These are phyloP conservation scores for Alloteropsis angusta DNA, from an alignment of 202 grass and related monocot species.

Conservation along the genomic window DNA sequence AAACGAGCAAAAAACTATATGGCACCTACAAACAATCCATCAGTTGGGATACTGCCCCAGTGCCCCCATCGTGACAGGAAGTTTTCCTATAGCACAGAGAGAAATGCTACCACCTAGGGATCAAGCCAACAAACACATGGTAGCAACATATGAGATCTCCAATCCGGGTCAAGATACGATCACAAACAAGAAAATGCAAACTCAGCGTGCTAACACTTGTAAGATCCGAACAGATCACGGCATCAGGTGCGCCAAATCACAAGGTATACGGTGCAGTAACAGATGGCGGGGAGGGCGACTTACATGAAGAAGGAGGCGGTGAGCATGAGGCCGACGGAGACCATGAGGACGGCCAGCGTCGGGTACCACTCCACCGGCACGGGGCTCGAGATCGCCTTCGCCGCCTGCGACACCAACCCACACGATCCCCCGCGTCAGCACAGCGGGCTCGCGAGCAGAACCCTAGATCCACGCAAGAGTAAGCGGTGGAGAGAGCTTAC, in stretches of 20 bases:
- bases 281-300: neutral
- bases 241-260: neutral
- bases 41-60: neutral
- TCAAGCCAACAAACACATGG: neutral
- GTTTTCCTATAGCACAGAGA: neutral
- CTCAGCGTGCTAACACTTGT: no score
- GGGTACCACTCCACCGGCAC: conserved; percentile 86
- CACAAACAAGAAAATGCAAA: neutral
- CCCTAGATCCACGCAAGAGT: neutral
- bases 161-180: neutral
- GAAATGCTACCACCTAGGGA: neutral
- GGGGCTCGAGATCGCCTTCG: conserved; percentile 85
- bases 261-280: neutral
- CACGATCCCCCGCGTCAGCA: neutral
- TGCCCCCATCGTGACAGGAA: neutral
- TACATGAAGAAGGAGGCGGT: conserved; percentile 98
- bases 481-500: neutral
- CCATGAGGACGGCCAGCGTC: conserved; percentile 59
- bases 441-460: neutral
- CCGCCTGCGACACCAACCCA: conserved; percentile 37
- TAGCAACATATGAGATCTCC: conserved; percentile 7
- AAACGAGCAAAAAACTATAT: neutral
- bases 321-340: conserved; percentile 62
- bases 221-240: neutral
- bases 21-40: neutral